Percentiles rank a stretch among this genome's conserved stretches.
phyloP scores from a whole-genome alignment of 83 land plant genomes.

The Picea abies region DNA sequence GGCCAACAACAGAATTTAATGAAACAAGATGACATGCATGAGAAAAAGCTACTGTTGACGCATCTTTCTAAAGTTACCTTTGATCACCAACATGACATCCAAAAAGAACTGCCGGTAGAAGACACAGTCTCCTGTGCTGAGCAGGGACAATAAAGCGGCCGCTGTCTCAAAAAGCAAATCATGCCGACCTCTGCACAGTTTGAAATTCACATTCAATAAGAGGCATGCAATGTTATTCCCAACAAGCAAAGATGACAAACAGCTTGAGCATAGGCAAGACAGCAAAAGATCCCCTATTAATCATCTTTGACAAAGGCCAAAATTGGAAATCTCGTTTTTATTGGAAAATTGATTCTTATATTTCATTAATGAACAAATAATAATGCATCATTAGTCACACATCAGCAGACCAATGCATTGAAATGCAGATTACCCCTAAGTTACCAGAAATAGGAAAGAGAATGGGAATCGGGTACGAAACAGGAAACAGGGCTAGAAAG shows the following conservation, averaged over 20 bases:
- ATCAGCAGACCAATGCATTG: too few species aligned
- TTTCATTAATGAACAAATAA: too few species aligned
- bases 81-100: constrained; percentile 63
- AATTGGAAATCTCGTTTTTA: too few species aligned
- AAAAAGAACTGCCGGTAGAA: constrained; percentile 76
- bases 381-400: too few species aligned
- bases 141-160: constrained; percentile 70
- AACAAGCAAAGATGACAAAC: background rate
- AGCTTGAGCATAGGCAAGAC: background rate
- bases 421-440: too few species aligned
- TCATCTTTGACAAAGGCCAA: too few species aligned
- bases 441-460: too few species aligned
- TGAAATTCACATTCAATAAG: background rate
- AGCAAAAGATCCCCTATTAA: background rate
- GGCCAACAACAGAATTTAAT: background rate
- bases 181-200: constrained; percentile 34
- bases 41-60: background rate
- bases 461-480: too few species aligned
- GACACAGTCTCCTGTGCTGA: constrained; percentile 80
- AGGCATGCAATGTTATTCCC: background rate
- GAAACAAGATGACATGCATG: background rate
- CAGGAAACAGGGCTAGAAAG: too few species aligned
- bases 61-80: constrained; percentile 50
- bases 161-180: constrained; percentile 87
- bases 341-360: too few species aligned